Percentiles rank a stretch among this genome's conserved stretches.
Evolutionary conservation across 257 asterid species (phyloP).

Genomic region (Linderniella brevidens): DNA sequence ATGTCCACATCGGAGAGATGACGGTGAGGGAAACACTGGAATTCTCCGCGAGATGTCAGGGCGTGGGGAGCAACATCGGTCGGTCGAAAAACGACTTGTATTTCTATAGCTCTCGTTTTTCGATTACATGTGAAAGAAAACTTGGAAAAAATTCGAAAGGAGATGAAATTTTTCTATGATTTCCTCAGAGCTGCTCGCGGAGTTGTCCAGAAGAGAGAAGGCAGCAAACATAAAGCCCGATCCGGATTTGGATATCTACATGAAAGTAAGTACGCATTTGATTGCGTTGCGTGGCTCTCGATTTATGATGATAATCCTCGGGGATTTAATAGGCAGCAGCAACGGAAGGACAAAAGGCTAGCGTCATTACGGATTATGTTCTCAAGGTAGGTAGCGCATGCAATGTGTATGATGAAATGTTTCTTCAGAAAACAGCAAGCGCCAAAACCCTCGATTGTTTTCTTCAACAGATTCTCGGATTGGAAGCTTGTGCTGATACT

Average conservation of each 20-base stretch:
- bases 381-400: background rate
- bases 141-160: background rate
- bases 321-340: slow-evolving; percentile 1
- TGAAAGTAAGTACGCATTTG: slow-evolving; percentile 25
- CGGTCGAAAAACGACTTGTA: background rate
- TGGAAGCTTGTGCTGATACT: slow-evolving; percentile 22
- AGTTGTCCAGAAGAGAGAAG: slow-evolving; percentile 37
- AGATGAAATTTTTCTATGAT: background rate
- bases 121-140: too few relatives aligned
- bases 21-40: slow-evolving; percentile 17
- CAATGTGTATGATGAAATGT: background rate
- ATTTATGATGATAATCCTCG: background rate
- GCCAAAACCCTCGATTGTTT: too few relatives aligned
- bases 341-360: slow-evolving; percentile 2
- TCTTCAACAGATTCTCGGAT: slow-evolving; percentile 18
- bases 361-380: slow-evolving; percentile 1
- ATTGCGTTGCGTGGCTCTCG: background rate
- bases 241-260: slow-evolving; percentile 29
- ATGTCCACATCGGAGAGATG: slow-evolving; percentile 16
- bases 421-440: background rate
- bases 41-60: slow-evolving; percentile 18
- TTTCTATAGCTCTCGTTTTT: background rate
- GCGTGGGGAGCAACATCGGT: slow-evolving; percentile 12
- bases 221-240: slow-evolving; percentile 38
- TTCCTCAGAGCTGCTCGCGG: slow-evolving; percentile 8